Percentiles rank a stretch among this genome's conserved stretches.
Conservation (phyloP, 805 yeast species). For the Kuraishia piskuri region DNA sequence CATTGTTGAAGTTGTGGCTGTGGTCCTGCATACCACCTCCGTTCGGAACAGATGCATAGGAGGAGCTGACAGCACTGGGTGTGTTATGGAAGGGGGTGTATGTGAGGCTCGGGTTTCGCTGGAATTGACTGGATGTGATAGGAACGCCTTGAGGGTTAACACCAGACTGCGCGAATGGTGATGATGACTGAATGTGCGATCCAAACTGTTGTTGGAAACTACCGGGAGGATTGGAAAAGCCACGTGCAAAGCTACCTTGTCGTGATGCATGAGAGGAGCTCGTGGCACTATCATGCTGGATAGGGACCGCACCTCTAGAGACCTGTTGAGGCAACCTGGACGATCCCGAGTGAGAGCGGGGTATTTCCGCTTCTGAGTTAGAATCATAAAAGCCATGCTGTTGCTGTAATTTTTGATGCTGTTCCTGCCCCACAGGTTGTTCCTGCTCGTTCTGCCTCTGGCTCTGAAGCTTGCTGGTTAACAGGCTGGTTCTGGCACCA, state of each 20-base stretch:
- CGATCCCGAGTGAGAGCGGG: not conserved
- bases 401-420: slow-evolving; percentile 1
- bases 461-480: slow-evolving; percentile 8
- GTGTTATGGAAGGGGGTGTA: slow-evolving; percentile 34
- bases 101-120: slow-evolving; percentile 14
- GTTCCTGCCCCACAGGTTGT: slow-evolving; percentile 5
- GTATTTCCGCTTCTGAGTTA: not conserved
- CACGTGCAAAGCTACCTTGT: not conserved
- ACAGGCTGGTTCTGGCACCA: slow-evolving; percentile 7
- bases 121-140: slow-evolving; percentile 19
- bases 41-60: slow-evolving; percentile 26
- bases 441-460: slow-evolving; percentile 4
- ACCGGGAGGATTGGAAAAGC: not conserved
- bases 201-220: slow-evolving; percentile 5
- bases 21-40: not conserved
- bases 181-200: slow-evolving; percentile 4
- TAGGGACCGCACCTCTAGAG: not conserved
- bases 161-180: slow-evolving; percentile 3
- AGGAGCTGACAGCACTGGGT: slow-evolving; percentile 38
- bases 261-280: slow-evolving; percentile 1
- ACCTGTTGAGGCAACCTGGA: not conserved
- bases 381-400: not conserved
- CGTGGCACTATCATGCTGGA: slow-evolving; percentile 5
- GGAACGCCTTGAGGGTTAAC: not conserved
- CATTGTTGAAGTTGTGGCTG: not conserved